Evolutionary conservation across 2,329 filamentous ascomycete genomes (phyloP), one percentile per base, ranked within the genome.

Genomic region (Apiospora sp.): DNA sequence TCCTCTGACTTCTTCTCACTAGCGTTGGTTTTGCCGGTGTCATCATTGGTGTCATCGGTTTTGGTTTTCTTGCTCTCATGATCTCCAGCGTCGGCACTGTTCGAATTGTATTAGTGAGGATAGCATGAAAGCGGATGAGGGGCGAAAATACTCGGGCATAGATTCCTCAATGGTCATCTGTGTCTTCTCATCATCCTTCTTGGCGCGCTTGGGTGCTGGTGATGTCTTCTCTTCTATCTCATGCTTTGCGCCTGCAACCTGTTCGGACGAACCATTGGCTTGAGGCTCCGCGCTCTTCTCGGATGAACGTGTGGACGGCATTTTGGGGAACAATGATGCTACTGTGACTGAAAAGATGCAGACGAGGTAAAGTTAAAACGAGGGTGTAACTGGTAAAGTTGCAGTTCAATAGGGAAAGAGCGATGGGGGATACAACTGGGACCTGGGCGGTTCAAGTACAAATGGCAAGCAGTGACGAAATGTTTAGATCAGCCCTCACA

Each of bases 251-350:
- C 82, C 81, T 1, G 79, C 74, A 4, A 69, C 73, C 19, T 37
- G 58, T 10, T 64, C 34, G 16, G 30, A 34, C 5, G 16, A 58
- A n/a, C 73, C 67, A 12, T 74, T 73, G 24, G 58, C 70, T 1
- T 34, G 13, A 73, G 97, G 94, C 88, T 98, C 95, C 83, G 68
- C 22, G n/a, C 27, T 70, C 22, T 70, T 58, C 14, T 70, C 48
- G 13, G 48, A 30, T 5, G 68, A 51, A 12, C 48, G 68, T 5
- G 68, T 70, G 14, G 46, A 30, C 19, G 48, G 30, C 68, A 70
- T 70, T 13, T 16, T 70, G 48, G 22, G n/a, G n/a, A 0, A 14
- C 5, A 41, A 3, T 37, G 30, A 30, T 61, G 51, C 27, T 37
- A 19, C 10, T 4, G 14, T n/a, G 19, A 49, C 46, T 41, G 58